Conservation (phyloP, 345 rosid species). For the Hypericum androsaemum region DNA sequence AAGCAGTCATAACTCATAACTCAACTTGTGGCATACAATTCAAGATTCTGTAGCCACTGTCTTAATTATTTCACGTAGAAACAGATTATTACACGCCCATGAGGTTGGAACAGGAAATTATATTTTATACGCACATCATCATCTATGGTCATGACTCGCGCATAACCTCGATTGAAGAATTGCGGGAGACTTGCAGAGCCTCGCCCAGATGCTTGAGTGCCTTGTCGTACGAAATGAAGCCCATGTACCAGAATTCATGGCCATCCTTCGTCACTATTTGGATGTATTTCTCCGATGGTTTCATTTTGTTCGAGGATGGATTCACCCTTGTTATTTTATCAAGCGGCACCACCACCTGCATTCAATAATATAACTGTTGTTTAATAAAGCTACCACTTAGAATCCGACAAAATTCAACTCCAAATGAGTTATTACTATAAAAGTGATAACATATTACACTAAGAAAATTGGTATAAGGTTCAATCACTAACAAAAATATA, state of each 20-base stretch:
- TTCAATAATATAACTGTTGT: not conserved
- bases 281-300: constrained; percentile 53
- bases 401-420: constrained; percentile 8
- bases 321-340: constrained; percentile 43
- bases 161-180: constrained; percentile 3
- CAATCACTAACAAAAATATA: no score
- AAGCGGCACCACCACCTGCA: constrained; percentile 54
- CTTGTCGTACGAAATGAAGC: constrained; percentile 63
- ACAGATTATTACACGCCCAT: no score
- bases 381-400: not conserved
- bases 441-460: not conserved
- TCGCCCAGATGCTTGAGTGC: constrained; percentile 53
- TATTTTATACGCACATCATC: no score
- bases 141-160: no score
- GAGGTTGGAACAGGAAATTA: no score
- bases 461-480: constrained; percentile 2
- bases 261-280: constrained; percentile 48
- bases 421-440: not conserved
- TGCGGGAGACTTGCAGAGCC: constrained; percentile 21
- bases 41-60: no score
- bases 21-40: no score
- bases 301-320: constrained; percentile 45
- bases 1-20: no score
- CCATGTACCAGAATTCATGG: constrained; percentile 84
- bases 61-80: no score